These are phyloP conservation scores for Herpetomonas samuelpessoai DNA, from an alignment of 208 protist species.

Conservation along the genomic window DNA sequence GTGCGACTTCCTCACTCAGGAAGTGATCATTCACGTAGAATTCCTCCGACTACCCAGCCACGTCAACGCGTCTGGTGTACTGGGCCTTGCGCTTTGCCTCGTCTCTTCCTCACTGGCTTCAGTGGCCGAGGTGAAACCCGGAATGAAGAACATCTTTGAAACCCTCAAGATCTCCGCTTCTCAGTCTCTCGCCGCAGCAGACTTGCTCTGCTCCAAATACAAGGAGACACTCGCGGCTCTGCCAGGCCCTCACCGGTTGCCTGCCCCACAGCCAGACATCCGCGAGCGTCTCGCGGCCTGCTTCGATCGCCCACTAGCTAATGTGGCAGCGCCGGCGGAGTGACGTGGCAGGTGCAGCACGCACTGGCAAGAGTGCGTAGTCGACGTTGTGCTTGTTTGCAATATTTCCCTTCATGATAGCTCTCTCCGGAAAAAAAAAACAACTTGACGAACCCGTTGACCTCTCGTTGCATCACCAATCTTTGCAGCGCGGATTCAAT, in stretches of 20 bases:
- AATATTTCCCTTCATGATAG: too few relatives aligned
- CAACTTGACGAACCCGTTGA: too few relatives aligned
- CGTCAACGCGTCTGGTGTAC: conserved; percentile 59
- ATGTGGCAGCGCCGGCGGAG: too few relatives aligned
- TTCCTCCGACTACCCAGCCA: conserved; percentile 70
- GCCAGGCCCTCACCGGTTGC: conserved; percentile 17
- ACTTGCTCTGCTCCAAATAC: conserved; percentile 71
- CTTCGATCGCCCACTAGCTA: conserved; percentile 35
- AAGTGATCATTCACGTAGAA: conserved; percentile 74
- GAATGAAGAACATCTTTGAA: conserved; percentile 49
- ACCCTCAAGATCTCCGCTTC: conserved; percentile 66
- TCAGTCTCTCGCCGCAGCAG: conserved; percentile 52
- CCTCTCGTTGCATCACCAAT: too few relatives aligned
- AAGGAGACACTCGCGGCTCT: conserved; percentile 23
- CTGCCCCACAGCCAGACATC: conserved; percentile 37
- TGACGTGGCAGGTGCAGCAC: too few relatives aligned
- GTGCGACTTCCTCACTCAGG: conserved; percentile 69
- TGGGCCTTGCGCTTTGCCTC: conserved; percentile 65
- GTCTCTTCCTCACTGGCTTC: conserved; percentile 18
- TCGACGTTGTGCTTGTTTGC: too few relatives aligned
- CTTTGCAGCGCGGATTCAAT: too few relatives aligned
- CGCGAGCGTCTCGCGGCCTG: conserved; percentile 43
- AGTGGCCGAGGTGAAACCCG: conserved; percentile 33
- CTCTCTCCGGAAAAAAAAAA: too few relatives aligned
- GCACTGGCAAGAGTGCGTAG: too few relatives aligned